Evolutionary conservation across 2,329 filamentous ascomycete species (phyloP), one percentile per base, ranked within the genome.

Genomic region (Fusarium udum): DNA sequence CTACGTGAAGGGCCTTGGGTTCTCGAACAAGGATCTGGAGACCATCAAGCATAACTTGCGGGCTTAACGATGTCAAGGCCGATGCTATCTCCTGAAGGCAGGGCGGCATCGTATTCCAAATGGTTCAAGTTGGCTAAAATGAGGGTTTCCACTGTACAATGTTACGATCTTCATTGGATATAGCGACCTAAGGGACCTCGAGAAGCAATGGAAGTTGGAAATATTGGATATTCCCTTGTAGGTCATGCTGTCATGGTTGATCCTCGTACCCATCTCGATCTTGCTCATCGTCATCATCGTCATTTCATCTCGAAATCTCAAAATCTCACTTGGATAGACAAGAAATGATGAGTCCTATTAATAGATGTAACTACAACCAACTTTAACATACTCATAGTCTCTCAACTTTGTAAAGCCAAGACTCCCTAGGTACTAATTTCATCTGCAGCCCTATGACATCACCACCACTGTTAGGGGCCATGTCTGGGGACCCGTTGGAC

Each of bases 11-110:
- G 78, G 78, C 11, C 77, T 90, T 55, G 85, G 86, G 1, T 86
- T 89, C 59, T 84, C 84, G 1, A 73, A 76, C 3, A 80, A 82
- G 6, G 87, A 89, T 57, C 63, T 89, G 45, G 80, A 77, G 13
- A 84, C 70, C 57, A 87, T 89, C 72, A 86, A 82, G 80, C 78
- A 73, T 69, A 87, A 89, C 71, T 77, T 88, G 67, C 80, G 53
- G 39, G 43, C 55, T 32, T 71, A 52, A 45, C 34, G n/a, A 16
- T 39, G 14, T 14, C 11, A n/a, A 9, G 60, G 4, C 34, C 52
- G 24, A 39, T 42, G 14, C 24, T 13, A 48, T 20, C n/a, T 16
- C 31, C 32, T 39, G 24, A 31, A 18, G 31, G 14, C 16, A 39
- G 18, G 32, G 26, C 32, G 43, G 39, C 16, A 45, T 40, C 12